Conservation (phyloP, 192 early-diverging fungal species). For the Oehlia diaphana region DNA sequence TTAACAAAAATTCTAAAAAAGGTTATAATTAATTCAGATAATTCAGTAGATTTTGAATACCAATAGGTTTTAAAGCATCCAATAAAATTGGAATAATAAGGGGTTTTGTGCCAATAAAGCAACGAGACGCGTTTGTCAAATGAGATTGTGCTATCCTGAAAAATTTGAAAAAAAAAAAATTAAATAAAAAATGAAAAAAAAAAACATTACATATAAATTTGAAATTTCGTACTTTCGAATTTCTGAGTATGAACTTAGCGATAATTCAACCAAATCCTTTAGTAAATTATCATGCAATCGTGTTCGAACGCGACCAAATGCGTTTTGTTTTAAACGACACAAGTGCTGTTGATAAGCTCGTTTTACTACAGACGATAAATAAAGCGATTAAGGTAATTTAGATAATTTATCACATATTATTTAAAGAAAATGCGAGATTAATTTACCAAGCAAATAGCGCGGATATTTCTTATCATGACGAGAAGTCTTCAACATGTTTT, state of each 20-base stretch:
- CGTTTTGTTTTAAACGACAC: conserved; percentile 57
- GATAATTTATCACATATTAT: background rate
- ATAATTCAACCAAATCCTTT: conserved; percentile 55
- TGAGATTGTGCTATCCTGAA: conserved; percentile 49
- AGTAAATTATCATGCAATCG: conserved; percentile 55
- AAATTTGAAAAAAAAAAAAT: background rate
- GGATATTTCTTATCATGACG: conserved; percentile 55
- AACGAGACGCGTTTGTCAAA: conserved; percentile 46
- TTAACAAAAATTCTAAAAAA: conserved; percentile 5
- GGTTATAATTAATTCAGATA: background rate
- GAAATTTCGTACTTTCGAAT: conserved; percentile 52
- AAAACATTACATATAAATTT: background rate
- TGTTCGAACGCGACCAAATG: conserved; percentile 44
- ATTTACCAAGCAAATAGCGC: conserved; percentile 45
- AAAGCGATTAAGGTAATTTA: background rate
- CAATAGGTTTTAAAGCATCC: conserved; percentile 44
- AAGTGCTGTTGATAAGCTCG: conserved; percentile 56
- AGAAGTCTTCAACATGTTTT: conserved; percentile 45
- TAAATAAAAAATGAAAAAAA: background rate
- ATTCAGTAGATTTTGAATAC: conserved; percentile 26
- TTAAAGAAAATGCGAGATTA: background rate
- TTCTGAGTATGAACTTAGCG: conserved; percentile 55
- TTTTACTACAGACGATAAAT: conserved; percentile 30
- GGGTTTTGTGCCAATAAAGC: conserved; percentile 52
- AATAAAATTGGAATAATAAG: conserved; percentile 50